Evolutionary conservation across 768 basidiomycete species (phyloP).

Genomic region (Kwoniella sp.): DNA sequence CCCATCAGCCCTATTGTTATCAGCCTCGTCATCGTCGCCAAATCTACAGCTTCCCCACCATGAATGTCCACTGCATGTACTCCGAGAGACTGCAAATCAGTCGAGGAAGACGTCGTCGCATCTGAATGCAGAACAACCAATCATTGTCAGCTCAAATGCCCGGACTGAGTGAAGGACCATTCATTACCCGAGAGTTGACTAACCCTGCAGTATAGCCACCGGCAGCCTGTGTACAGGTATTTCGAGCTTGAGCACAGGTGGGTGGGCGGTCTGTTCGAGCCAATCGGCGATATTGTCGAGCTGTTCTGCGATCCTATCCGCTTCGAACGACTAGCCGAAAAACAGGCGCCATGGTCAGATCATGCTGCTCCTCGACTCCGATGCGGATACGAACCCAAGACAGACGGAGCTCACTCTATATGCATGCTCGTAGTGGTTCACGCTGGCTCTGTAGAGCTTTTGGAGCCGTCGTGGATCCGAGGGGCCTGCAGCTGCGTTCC

Average conservation of each 20-base stretch:
- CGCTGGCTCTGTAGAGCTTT: conserved; percentile 24
- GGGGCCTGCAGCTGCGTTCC: conserved; percentile 29
- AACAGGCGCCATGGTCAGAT: not conserved
- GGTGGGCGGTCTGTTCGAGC: conserved; percentile 31
- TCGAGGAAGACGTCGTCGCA: conserved; percentile 22
- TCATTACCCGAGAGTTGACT: conserved; percentile 11
- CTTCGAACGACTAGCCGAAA: conserved; percentile 30
- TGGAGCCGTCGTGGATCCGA: conserved; percentile 26
- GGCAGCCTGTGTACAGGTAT: conserved; percentile 30
- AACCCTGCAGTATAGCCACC: conserved; percentile 45
- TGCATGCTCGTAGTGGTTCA: conserved; percentile 21
- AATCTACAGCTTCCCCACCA: conserved; percentile 30
- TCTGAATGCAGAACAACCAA: conserved; percentile 25
- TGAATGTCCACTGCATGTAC: conserved; percentile 15
- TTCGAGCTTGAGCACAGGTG: conserved; percentile 21
- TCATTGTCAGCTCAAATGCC: not conserved
- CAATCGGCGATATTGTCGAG: conserved; percentile 48
- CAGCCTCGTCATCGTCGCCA: conserved; percentile 22
- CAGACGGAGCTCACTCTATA: conserved; percentile 19
- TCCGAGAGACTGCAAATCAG: conserved; percentile 15
- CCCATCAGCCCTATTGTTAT: conserved; percentile 35
- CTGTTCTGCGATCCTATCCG: conserved; percentile 32
- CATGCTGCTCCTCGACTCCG: not conserved
- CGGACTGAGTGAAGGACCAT: not conserved
- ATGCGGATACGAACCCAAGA: not conserved